These are phyloP conservation scores for Coemansia sp. DNA, from an alignment of 192 early-diverging fungal species.

Conservation along the genomic window DNA sequence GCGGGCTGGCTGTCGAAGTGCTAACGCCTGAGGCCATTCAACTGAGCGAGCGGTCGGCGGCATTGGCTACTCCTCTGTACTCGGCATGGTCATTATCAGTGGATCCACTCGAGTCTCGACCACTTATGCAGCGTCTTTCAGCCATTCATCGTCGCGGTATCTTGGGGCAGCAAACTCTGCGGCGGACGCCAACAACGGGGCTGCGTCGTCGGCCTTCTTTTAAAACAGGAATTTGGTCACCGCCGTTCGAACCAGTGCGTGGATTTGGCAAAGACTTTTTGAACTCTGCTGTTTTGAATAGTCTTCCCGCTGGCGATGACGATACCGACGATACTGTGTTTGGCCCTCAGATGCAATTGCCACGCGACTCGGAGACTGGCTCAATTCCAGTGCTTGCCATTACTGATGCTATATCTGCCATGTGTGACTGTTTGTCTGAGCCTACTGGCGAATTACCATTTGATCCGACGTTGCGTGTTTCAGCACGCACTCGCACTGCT, in stretches of 20 bases:
- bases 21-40: constrained; percentile 37
- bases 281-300: constrained; percentile 39
- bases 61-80: constrained; percentile 35
- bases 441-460: constrained; percentile 42
- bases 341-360: neutral
- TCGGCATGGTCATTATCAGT: constrained; percentile 43
- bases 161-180: neutral
- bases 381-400: constrained; percentile 14
- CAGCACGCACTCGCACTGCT: constrained; percentile 28
- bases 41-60: constrained; percentile 19
- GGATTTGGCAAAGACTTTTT: constrained; percentile 49
- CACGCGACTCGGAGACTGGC: constrained; percentile 19
- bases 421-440: constrained; percentile 24
- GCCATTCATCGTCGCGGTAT: neutral
- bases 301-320: constrained; percentile 15
- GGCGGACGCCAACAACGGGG: neutral
- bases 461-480: constrained; percentile 33
- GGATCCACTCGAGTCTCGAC: constrained; percentile 36
- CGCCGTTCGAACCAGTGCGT: constrained; percentile 17
- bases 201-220: neutral
- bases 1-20: constrained; percentile 26
- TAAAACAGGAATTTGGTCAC: neutral
- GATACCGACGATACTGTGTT: neutral
- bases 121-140: constrained; percentile 20
- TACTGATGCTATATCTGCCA: constrained; percentile 15